Base-by-base conservation (phyloP, 345 rosid genomes). In the Zanthoxylum bungeanum region DNA sequence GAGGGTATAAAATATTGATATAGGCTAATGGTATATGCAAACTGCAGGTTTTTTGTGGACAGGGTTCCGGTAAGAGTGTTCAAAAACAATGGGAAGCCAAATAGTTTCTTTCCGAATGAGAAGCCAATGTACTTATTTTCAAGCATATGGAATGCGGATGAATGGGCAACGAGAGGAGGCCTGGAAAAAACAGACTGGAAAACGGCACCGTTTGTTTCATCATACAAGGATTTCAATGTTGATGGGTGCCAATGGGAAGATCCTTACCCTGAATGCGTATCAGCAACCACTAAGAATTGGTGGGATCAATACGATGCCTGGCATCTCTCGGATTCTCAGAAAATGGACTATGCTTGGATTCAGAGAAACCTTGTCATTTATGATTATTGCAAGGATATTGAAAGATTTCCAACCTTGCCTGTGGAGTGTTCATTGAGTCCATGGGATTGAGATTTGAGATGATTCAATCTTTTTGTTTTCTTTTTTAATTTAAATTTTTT, bases 81-180 rank as follows among this genome's bases (percentile, higher is more conserved):
- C 82, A 92, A 88, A 78, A 95, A 92, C 96, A 91, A 91, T 27
- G 97, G 93, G 0, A 69, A 92, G 17, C 65, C 73, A n/a, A 95
- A 95, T 76, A 76, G 85, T 57, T 95, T 92, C 86, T 95, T 92
- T 79, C 99, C 99, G 3, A 82, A 91, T 61, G 93, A 88, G 82
- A 95, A 91, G 89, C 99, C 98, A 0, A 91, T 95, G 99, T 91
- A 85, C 86, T 80, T 95, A 39, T 95, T 92, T 81, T 95, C 99
- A 6, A 92, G 97, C 80, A 89, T 95, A 9, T 95, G 99, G 99
- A 92, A 92, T 75, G 99, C 98, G 0, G 99, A 95, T 36, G 98
- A 95, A 0, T 95, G 98, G 99, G 99, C 98, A 10, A 95, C 99
- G 4, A 78, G 98, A 56, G 98, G 99, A 1, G 99, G 99, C 16